Conservation (phyloP, 2,329 filamentous ascomycete genomes). For the Fusarium sambucinum region DNA sequence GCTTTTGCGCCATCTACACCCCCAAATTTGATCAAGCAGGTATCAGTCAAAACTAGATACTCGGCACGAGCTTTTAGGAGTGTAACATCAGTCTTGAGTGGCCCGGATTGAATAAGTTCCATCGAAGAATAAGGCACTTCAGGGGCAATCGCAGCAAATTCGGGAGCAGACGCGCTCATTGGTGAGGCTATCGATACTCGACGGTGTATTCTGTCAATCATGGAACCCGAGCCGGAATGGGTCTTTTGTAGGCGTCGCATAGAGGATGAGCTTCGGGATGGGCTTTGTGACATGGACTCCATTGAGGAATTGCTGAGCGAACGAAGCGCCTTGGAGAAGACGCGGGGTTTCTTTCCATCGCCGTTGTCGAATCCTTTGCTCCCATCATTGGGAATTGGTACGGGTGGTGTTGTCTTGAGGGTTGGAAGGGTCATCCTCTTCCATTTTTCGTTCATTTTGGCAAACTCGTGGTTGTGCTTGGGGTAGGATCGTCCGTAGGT, state of each 20-base stretch:
- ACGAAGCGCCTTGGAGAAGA: conserved; percentile 54
- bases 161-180: conserved; percentile 49
- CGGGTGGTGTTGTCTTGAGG: conserved; percentile 44
- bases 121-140: conserved; percentile 54
- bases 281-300: conserved; percentile 53
- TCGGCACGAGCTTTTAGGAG: conserved; percentile 63
- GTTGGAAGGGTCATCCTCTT: conserved; percentile 52
- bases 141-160: conserved; percentile 46
- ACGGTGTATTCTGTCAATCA: conserved; percentile 58
- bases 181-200: conserved; percentile 56
- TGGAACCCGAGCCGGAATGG: conserved; percentile 55
- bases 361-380: conserved; percentile 41
- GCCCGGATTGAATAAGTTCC: conserved; percentile 59
- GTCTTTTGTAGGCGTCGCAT: conserved; percentile 55
- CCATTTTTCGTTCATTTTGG: conserved; percentile 53
- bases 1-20: conserved; percentile 60
- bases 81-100: conserved; percentile 63
- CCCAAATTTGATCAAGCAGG: conserved; percentile 64
- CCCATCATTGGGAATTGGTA: conserved; percentile 37
- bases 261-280: conserved; percentile 51
- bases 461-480: conserved; percentile 5
- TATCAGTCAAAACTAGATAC: conserved; percentile 65
- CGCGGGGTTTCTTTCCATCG: conserved; percentile 53
- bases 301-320: conserved; percentile 57
- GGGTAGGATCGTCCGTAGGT: conserved; percentile 1